These are phyloP conservation scores for Aspergillus hiratsukae DNA, from an alignment of 2,329 filamentous ascomycete species.

Conservation along the genomic window DNA sequence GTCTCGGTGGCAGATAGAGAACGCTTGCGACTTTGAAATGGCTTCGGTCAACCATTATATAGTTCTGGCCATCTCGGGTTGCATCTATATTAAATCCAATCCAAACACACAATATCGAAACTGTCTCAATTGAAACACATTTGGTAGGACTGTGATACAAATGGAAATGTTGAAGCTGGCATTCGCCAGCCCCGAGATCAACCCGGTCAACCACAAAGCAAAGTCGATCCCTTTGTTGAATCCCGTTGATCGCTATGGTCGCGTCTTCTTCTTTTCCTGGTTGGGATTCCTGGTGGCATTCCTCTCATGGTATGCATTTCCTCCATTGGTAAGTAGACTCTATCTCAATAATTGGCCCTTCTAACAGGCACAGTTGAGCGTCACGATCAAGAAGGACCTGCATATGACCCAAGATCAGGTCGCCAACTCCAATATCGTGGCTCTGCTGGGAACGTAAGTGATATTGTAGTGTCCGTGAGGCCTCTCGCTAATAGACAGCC, in stretches of 20 bases:
- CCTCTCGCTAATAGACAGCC: conserved; percentile 32
- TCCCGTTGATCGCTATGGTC: conserved; percentile 71
- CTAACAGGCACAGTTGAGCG: conserved; percentile 49
- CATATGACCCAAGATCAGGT: conserved; percentile 66
- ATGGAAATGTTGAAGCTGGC: too few species aligned
- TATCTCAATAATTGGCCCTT: conserved; percentile 7
- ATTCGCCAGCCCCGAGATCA: conserved; percentile 51
- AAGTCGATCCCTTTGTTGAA: conserved; percentile 75
- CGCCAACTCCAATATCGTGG: conserved; percentile 86
- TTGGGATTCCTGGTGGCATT: conserved; percentile 83
- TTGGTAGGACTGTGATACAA: too few species aligned
- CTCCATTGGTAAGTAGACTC: conserved; percentile 62
- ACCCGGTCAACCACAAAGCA: conserved; percentile 80
- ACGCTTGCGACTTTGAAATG: too few species aligned
- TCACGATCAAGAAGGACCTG: conserved; percentile 77
- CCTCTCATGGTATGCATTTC: conserved; percentile 88
- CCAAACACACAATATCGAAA: too few species aligned
- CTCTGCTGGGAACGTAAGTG: conserved; percentile 50
- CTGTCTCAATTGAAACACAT: too few species aligned
- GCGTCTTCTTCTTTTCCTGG: conserved; percentile 88
- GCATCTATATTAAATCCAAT: too few species aligned
- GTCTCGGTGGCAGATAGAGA: too few species aligned
- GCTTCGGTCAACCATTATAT: too few species aligned
- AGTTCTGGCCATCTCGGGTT: too few species aligned
- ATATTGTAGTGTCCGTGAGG: conserved; percentile 48